These are phyloP conservation scores for Nepenthes gracilis DNA, from an alignment of 148 eudicot genomes.

Conservation along the genomic window DNA sequence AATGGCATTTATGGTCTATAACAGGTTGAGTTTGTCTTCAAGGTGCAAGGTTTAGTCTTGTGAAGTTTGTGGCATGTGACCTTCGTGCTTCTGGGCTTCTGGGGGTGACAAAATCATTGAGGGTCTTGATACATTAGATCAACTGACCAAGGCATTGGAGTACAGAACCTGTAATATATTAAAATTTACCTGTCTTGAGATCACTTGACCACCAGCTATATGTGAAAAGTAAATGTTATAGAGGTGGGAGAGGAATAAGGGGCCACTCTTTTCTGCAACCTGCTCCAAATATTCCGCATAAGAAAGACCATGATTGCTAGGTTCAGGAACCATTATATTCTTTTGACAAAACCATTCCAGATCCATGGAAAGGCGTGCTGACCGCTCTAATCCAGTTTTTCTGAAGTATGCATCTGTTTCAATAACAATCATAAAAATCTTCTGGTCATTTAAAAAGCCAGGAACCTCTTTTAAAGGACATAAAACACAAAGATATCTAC, in stretches of 20 bases:
- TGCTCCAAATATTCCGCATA: slow-evolving; percentile 73
- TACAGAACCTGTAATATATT: background rate
- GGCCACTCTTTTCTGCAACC: slow-evolving; percentile 51
- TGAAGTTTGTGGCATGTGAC: too few relatives aligned
- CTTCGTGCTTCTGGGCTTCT: too few relatives aligned
- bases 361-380: slow-evolving; percentile 52
- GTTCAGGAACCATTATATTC: slow-evolving; percentile 48
- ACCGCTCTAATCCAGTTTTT: slow-evolving; percentile 80
- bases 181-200: slow-evolving; percentile 57
- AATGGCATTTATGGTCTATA: too few relatives aligned
- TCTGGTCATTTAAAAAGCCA: background rate
- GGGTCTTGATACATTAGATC: background rate
- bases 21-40: too few relatives aligned
- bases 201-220: slow-evolving; percentile 87
- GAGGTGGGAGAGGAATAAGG: slow-evolving; percentile 65
- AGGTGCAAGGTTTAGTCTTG: too few relatives aligned
- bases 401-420: slow-evolving; percentile 80
- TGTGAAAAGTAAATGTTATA: slow-evolving; percentile 91
- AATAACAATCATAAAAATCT: background rate
- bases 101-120: background rate
- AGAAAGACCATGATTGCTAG: slow-evolving; percentile 56
- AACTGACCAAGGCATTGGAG: background rate
- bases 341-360: slow-evolving; percentile 64
- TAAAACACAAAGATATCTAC: background rate
- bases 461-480: background rate